These are phyloP conservation scores for Apiospora saccharicola DNA, from an alignment of 2,329 filamentous ascomycete species.

Conservation along the genomic window DNA sequence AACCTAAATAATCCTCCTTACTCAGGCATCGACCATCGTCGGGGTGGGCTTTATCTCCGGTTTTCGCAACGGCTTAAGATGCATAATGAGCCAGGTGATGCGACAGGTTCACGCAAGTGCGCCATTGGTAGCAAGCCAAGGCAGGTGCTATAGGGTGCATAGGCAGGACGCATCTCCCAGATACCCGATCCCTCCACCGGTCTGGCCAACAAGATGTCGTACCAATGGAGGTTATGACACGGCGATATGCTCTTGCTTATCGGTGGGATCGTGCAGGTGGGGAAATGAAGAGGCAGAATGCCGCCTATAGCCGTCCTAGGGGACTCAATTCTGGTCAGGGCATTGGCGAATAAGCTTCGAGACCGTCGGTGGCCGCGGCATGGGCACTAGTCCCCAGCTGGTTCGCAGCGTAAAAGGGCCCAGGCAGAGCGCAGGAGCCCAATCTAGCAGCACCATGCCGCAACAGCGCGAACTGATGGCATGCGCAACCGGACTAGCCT, in stretches of 20 bases:
- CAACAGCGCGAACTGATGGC: conserved; percentile 8
- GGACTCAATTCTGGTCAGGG: conserved; percentile 22
- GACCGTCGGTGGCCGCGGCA: conserved; percentile 30
- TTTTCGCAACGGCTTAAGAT: conserved; percentile 27
- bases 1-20: conserved; percentile 21
- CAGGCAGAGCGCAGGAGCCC: neutral
- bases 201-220: conserved; percentile 34
- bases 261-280: conserved; percentile 40
- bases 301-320: conserved; percentile 41
- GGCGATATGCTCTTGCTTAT: conserved; percentile 38
- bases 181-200: conserved; percentile 22
- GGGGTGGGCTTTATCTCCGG: conserved; percentile 23
- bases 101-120: neutral
- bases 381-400: conserved; percentile 10
- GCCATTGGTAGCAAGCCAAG: neutral
- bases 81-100: neutral
- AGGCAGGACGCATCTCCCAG: conserved; percentile 18
- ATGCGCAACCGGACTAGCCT: conserved; percentile 7
- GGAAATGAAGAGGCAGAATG: conserved; percentile 36
- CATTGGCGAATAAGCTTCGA: conserved; percentile 41
- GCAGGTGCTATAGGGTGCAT: neutral
- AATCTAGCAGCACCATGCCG: neutral
- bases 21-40: conserved; percentile 4
- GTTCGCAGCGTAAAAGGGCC: neutral
- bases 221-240: conserved; percentile 40